Evolutionary conservation across 176 grass and related monocot genomes (phyloP).

Genomic region (Avena sativa): DNA sequence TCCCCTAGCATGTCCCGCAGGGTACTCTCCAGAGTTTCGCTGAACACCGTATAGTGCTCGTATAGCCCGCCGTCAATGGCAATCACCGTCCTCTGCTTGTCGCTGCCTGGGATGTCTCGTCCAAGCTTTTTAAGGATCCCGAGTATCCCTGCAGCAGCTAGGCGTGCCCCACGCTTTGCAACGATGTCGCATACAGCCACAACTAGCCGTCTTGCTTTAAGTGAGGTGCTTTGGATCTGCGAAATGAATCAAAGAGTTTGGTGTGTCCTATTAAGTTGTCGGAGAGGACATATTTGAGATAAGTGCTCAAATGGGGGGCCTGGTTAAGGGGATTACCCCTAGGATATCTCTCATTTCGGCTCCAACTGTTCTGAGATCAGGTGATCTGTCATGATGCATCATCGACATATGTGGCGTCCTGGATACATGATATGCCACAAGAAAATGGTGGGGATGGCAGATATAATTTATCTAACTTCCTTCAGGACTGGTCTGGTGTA

Average conservation of each 20-base stretch:
- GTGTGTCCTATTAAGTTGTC: background rate
- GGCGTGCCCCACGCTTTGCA: constrained; percentile 57
- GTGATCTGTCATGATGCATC: constrained; percentile 68
- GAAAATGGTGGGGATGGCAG: constrained; percentile 18
- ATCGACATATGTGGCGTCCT: constrained; percentile 60
- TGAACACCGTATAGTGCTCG: constrained; percentile 50
- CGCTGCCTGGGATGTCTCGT: constrained; percentile 25
- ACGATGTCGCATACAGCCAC: constrained; percentile 49
- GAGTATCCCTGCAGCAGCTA: constrained; percentile 61
- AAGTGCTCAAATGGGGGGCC: background rate
- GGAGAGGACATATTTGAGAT: background rate
- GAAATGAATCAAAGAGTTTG: constrained; percentile 19
- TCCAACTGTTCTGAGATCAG: constrained; percentile 63
- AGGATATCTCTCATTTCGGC: constrained; percentile 64
- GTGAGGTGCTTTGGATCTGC: constrained; percentile 61
- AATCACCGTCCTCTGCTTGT: constrained; percentile 45
- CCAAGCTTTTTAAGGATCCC: constrained; percentile 72
- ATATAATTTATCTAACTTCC: constrained; percentile 16
- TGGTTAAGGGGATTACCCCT: constrained; percentile 49
- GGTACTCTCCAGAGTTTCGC: constrained; percentile 41
- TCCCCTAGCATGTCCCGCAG: constrained; percentile 49
- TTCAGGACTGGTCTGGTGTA: background rate
- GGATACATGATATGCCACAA: constrained; percentile 38
- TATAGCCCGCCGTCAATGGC: constrained; percentile 53
- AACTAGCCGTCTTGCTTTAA: constrained; percentile 58